These are phyloP conservation scores for Prillingera fragicola DNA, from an alignment of 1,284 basidiomycete species.

Conservation along the genomic window DNA sequence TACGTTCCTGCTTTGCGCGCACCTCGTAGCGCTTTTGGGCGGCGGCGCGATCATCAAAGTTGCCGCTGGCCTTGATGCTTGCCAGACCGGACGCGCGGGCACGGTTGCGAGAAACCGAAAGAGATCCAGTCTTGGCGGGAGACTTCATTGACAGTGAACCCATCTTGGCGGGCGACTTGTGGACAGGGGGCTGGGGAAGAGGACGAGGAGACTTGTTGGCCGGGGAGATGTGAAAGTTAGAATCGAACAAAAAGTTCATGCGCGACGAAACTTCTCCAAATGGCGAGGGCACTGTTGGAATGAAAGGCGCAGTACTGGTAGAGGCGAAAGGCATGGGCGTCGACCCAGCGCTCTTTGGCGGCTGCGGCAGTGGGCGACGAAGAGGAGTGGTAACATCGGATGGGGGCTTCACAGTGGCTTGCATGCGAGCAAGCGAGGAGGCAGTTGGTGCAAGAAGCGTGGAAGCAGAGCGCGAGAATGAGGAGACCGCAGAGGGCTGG, in stretches of 20 bases:
- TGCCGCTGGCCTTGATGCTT: slow-evolving; percentile 14
- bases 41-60: slow-evolving; percentile 25
- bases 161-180: neutral
- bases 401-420: slow-evolving; percentile 39
- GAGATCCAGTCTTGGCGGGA: neutral
- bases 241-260: slow-evolving; percentile 19
- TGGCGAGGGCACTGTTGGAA: slow-evolving; percentile 11
- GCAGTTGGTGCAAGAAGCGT: slow-evolving; percentile 38
- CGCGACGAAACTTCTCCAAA: slow-evolving; percentile 33
- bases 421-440: slow-evolving; percentile 39
- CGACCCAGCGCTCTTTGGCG: neutral
- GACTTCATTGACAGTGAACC: neutral
- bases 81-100: slow-evolving; percentile 4
- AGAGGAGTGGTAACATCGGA: slow-evolving; percentile 4
- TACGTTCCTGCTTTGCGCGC: slow-evolving; percentile 29
- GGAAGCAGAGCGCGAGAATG: slow-evolving; percentile 10
- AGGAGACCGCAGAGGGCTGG: neutral
- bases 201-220: no score
- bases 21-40: slow-evolving; percentile 32
- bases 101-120: slow-evolving; percentile 1
- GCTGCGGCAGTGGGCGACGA: slow-evolving; percentile 10
- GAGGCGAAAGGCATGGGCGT: slow-evolving; percentile 3
- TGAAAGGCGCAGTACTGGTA: slow-evolving; percentile 6
- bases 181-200: no score
- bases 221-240: slow-evolving; percentile 15